A percentile compares a stretch with the other conserved stretches of the same genome.
Conservation (phyloP, 331 rosid species). For the Quercus tomentella region DNA sequence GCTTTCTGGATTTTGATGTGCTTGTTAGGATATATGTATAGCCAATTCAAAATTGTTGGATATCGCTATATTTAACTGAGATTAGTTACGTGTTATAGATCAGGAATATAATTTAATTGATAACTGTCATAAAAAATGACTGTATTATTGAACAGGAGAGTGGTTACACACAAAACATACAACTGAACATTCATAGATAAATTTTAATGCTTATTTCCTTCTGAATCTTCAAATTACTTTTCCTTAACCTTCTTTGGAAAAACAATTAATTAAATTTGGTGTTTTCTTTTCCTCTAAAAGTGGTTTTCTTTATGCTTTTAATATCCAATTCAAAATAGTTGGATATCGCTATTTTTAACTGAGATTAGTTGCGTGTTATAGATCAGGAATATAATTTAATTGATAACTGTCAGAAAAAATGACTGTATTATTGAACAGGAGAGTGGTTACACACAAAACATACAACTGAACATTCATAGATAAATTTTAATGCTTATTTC, state of each 20-base stretch:
- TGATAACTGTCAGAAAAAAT: neutral
- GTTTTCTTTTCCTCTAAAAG: slow-evolving; percentile 1
- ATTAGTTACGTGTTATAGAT: slow-evolving; percentile 1
- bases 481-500: neutral
- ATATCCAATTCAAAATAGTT: neutral
- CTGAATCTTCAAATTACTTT: neutral
- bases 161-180: neutral
- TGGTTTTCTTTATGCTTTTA: neutral
- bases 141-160: neutral
- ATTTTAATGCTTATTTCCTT: neutral
- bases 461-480: neutral
- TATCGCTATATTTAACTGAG: neutral
- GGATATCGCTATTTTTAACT: neutral
- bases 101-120: neutral
- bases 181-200: neutral
- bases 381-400: neutral
- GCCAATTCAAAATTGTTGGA: slow-evolving; percentile 1
- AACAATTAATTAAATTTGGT: neutral
- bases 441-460: neutral
- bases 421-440: neutral
- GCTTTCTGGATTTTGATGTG: slow-evolving; percentile 17
- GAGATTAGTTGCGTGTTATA: neutral
- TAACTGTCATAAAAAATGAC: neutral
- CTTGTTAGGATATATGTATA: slow-evolving; percentile 2
- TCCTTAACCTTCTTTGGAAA: neutral